A percentile compares a stretch with the other conserved stretches of the same genome.
phyloP scores from a whole-genome alignment of 2,329 filamentous ascomycete species.

The Cordyceps tenuipes region DNA sequence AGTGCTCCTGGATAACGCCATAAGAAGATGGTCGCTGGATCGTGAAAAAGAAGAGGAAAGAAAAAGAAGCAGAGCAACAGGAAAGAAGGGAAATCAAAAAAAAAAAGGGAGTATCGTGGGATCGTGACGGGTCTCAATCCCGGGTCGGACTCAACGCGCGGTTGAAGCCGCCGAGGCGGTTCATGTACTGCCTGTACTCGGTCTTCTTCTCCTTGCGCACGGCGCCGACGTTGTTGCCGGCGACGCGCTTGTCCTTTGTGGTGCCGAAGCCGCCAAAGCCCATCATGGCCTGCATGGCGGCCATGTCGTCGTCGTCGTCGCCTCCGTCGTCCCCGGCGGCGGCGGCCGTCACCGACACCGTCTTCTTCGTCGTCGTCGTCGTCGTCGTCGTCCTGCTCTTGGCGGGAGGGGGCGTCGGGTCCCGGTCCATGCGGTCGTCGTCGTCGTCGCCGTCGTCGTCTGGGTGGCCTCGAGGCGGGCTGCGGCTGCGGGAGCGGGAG shows the following conservation, averaged over 20 bases:
- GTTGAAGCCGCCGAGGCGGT: conserved; percentile 74
- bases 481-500: neutral
- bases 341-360: conserved; percentile 8
- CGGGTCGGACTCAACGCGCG: conserved; percentile 57
- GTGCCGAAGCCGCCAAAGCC: conserved; percentile 79
- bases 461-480: neutral
- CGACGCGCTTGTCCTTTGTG: conserved; percentile 83
- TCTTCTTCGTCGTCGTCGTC: conserved; percentile 16
- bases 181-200: conserved; percentile 96
- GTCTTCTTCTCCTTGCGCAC: conserved; percentile 90
- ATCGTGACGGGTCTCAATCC: conserved; percentile 15
- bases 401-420: conserved; percentile 12
- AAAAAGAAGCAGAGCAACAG: no score
- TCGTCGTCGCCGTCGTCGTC: neutral
- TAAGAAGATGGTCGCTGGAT: neutral
- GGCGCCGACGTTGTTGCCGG: conserved; percentile 75
- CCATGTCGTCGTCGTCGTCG: conserved; percentile 62
- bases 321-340: conserved; percentile 36
- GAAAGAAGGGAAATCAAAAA: no score
- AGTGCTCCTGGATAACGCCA: no score
- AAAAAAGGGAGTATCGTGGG: neutral
- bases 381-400: conserved; percentile 17
- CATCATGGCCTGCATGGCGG: conserved; percentile 76
- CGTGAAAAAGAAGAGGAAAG: neutral
- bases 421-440: conserved; percentile 23